Conservation (phyloP, 345 rosid genomes). For the Brassica rapa region DNA sequence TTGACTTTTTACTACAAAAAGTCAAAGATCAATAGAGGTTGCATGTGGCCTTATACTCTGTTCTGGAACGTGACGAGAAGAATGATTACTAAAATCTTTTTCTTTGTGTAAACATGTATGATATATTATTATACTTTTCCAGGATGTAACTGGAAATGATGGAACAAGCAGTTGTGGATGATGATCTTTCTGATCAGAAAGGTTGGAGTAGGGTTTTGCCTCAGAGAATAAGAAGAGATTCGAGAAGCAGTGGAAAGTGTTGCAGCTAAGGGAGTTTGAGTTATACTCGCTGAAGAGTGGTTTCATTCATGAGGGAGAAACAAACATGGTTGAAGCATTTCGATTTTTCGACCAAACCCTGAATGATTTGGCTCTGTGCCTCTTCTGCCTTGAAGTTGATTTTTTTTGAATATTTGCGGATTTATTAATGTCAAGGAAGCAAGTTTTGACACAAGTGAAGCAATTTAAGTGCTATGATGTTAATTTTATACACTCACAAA, state of each 20-base stretch:
- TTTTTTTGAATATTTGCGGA: conserved; percentile 20
- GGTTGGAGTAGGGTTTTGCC: conserved; percentile 22
- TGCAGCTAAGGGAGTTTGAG: conserved; percentile 22
- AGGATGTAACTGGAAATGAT: too few relatives aligned
- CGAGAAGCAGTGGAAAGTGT: conserved; percentile 35
- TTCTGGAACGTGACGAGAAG: too few relatives aligned
- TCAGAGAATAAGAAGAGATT: conserved; percentile 32
- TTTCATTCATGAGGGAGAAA: conserved; percentile 23
- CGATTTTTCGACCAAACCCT: not conserved
- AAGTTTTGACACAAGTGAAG: conserved; percentile 2
- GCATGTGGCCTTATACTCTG: too few relatives aligned
- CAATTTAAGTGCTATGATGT: not conserved
- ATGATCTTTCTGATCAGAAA: conserved; percentile 31
- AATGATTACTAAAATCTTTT: too few relatives aligned
- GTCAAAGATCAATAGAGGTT: not conserved
- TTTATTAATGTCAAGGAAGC: conserved; percentile 27
- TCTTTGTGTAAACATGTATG: too few relatives aligned
- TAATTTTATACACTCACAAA: not conserved
- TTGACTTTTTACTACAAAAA: not conserved
- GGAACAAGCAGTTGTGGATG: not conserved
- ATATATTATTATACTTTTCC: too few relatives aligned
- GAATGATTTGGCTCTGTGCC: not conserved
- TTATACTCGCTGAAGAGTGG: conserved; percentile 24
- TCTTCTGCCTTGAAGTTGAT: conserved; percentile 2
- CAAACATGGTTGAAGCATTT: conserved; percentile 28